phyloP scores from a whole-genome alignment of 495 filamentous ascomycete genomes.

The Friedmanniomyces endolithicus region DNA sequence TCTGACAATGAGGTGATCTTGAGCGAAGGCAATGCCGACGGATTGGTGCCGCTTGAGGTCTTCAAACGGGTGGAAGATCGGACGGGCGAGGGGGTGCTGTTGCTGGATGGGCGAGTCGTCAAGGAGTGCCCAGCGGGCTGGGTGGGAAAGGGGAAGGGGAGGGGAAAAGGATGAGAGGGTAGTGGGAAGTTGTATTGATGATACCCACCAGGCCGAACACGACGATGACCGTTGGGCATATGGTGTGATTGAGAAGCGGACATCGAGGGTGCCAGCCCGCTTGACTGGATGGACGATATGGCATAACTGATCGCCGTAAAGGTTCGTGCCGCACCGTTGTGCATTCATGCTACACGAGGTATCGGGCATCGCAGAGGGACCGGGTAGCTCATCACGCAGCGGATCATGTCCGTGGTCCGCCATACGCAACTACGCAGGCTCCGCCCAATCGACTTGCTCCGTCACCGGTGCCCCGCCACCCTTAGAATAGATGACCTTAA shows the following conservation, averaged over 20 bases:
- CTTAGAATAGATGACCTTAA: conserved; percentile 70
- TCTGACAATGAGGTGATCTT: conserved; percentile 65
- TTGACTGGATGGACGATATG: too few species aligned
- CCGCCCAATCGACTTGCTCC: conserved; percentile 94
- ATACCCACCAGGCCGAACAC: too few species aligned
- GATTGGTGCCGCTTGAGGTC: conserved; percentile 25
- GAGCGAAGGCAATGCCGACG: conserved; percentile 26
- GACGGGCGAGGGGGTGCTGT: conserved; percentile 23
- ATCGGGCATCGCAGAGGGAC: too few species aligned
- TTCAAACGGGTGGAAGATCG: conserved; percentile 30
- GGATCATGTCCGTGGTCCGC: too few species aligned
- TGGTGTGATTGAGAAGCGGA: too few species aligned
- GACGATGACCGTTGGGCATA: too few species aligned
- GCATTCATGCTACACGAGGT: too few species aligned
- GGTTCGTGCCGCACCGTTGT: too few species aligned
- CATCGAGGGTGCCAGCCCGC: too few species aligned
- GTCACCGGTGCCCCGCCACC: conserved; percentile 56
- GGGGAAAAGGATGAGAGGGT: conserved; percentile 2
- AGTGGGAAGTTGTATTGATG: background rate
- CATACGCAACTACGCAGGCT: conserved; percentile 42
- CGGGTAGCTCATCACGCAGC: too few species aligned
- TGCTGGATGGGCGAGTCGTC: conserved; percentile 23
- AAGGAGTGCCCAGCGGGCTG: conserved; percentile 17
- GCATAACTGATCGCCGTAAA: too few species aligned
- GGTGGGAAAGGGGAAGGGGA: conserved; percentile 8